Evolutionary conservation across 345 rosid genomes (phyloP), one percentile per base, ranked within the genome.

Genomic region (Orychophragmus violaceus): DNA sequence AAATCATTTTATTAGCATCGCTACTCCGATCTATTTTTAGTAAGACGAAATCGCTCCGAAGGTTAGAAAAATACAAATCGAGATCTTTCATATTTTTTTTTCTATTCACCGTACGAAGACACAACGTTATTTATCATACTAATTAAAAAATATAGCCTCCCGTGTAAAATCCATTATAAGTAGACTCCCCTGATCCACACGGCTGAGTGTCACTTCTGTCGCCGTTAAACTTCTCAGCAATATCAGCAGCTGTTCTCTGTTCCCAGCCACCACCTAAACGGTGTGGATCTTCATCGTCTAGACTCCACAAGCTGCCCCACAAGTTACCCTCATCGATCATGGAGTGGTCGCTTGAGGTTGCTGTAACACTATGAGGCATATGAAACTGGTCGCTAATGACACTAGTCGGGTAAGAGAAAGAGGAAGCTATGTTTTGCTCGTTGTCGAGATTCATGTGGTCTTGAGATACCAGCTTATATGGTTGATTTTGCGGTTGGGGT

Each of bases 231-330:
- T 77, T 75, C 56, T 77, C 74, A 59, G 33, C 64, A 74, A 66
- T 50, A 65, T 50, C 8, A 17, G 36, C 32, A 23, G 58, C 6
- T 36, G 17, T 30, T 24, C 50, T 44, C 32, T 51, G 61, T 25
- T 30, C 65, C 42, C 28, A 22, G 16, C 52, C 39, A 61, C 76
- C 58, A 50, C 27, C 44, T n/a, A 18, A 46, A 71, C 72, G 13
- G 8, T 64, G 68, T 33, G 37, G 58, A 8, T 33, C 36, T 8
- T 18, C 52, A 27, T 79, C 82, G 37, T 83, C 83, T n/a, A 75
- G 65, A 61, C 81, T 79, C 89, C 87, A 80, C 32, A 82, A 66
- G 42, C 78, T 80, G 4, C 77, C 80, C 85, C 83, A 83, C 22
- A 83, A 58, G 48, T 61, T n/a, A 45, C 74, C 76, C 67, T 88